A percentile compares a stretch with the other conserved stretches of the same genome.
phyloP scores from a whole-genome alignment of 805 yeast species.

The Cyberlindnera euphorbiiphila region DNA sequence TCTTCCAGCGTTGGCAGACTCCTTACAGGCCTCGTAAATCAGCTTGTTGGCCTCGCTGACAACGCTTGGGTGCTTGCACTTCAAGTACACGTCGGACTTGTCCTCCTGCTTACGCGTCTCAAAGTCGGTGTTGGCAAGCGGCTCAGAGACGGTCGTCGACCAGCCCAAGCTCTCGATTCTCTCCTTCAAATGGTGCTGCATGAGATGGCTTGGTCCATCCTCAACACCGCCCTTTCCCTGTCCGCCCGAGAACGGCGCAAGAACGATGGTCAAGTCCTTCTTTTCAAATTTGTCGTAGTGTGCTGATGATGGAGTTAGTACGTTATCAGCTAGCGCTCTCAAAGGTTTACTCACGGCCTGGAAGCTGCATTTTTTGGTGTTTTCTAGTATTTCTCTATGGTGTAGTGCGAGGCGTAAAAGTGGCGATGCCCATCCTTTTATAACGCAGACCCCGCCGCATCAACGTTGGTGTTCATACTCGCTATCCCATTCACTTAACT shows the following conservation, averaged over 20 bases:
- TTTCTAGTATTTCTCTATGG: not conserved
- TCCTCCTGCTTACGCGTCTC: constrained; percentile 37
- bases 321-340: not conserved
- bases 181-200: constrained; percentile 64
- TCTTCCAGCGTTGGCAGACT: constrained; percentile 43
- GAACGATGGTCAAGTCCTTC: constrained; percentile 61
- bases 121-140: constrained; percentile 47
- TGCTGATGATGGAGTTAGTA: constrained; percentile 16
- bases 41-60: constrained; percentile 70
- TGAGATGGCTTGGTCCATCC: constrained; percentile 79
- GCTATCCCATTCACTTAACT: constrained; percentile 29
- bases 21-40: constrained; percentile 57
- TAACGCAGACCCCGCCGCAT: constrained; percentile 1
- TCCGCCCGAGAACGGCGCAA: constrained; percentile 95
- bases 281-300: constrained; percentile 51
- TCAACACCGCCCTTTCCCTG: constrained; percentile 94
- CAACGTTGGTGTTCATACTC: constrained; percentile 20
- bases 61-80: constrained; percentile 66
- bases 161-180: constrained; percentile 72
- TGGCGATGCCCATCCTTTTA: constrained; percentile 7
- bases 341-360: constrained; percentile 8
- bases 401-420: not conserved
- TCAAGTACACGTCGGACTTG: constrained; percentile 48
- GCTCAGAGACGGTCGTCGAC: constrained; percentile 50
- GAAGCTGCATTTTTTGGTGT: constrained; percentile 3